Evolutionary conservation across 129 eudicot genomes (phyloP).

Genomic region (Flaveria bidentis): DNA sequence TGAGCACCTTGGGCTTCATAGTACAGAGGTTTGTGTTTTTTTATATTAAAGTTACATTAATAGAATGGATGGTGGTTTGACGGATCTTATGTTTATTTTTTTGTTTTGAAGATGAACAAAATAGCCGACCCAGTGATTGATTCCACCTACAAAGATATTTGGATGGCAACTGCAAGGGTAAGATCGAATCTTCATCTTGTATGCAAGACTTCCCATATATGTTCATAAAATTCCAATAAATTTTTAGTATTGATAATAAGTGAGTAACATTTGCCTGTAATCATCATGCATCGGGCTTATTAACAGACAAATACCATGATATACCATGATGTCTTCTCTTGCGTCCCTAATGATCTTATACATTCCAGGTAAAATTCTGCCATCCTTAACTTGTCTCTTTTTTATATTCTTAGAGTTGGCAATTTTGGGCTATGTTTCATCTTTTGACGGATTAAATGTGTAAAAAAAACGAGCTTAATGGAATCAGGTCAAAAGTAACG

Average conservation of each 20-base stretch:
- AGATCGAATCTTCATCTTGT: not conserved
- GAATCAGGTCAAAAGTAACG: not conserved
- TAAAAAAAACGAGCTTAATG: not conserved
- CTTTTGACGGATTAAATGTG: not conserved
- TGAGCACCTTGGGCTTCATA: constrained; percentile 93
- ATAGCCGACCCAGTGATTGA: constrained; percentile 86
- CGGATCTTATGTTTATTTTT: constrained; percentile 20
- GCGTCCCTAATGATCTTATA: constrained; percentile 92
- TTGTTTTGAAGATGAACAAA: constrained; percentile 54
- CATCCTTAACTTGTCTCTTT: not conserved
- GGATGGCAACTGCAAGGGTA: constrained; percentile 99
- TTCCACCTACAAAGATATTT: constrained; percentile 94
- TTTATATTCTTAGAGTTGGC: not conserved
- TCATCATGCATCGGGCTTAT: constrained; percentile 3
- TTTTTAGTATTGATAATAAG: not conserved
- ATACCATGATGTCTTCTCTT: constrained; percentile 91
- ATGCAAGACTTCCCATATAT: constrained; percentile 5
- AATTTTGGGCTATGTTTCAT: not conserved
- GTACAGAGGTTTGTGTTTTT: constrained; percentile 56
- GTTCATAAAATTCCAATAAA: not conserved
- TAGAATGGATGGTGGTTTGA: not conserved
- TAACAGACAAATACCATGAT: constrained; percentile 94
- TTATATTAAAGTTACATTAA: not conserved
- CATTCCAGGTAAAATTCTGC: constrained; percentile 67
- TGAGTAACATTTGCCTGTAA: not conserved